Base-by-base conservation (phyloP, 768 basidiomycete species). In the Favolaschia claudopus region DNA sequence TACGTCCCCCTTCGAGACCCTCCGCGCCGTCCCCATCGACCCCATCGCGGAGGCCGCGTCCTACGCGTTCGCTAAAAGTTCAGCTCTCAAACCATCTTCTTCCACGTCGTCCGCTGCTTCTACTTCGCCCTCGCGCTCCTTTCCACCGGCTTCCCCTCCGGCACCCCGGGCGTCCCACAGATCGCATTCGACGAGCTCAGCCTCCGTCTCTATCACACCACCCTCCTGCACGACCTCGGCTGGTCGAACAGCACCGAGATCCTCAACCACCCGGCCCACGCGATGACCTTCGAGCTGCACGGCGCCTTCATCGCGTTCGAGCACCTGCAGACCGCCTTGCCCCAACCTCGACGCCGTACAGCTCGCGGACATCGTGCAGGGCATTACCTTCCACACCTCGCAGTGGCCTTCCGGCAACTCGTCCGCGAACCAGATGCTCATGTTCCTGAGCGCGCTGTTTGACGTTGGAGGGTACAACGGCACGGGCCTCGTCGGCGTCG, bases 261-360 rank as follows among this genome's bases (percentile, higher is more conserved):
- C 19, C 47, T 49, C 24, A 5, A 36, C 6, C 31, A 49, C 24
- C 47, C 47, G 5, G 47, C 47, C 20, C 47, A 49, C 47, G 47
- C 47, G 32, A 49, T 49, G 36, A 45, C 44, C 10, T 45, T 45
- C 44, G 44, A 45, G 25, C 44, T 45, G 19, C 47, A 37, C 47
- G 47, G 36, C 33, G 47, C 19, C 15, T 22, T 49, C 47, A 37
- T 49, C 32, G 32, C 47, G 7, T 49, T 34, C 47, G 47, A 49
- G 19, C 47, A 49, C 47, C 33, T 49, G 33, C 28, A 27, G 19
- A 9, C 24, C 22, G 28, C 7, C 9, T 7, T 19, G n/a, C 12
- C 43, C 43, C 7, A 17, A 8, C 22, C 43, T 45, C 43, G 28
- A 45, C 43, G 43, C 43, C 27, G 79, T 77, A 24, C 70, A 79